Evolutionary conservation across 371 early-diverging fungal genomes (phyloP).

Genomic region (Apophysomyces trapeziformis): DNA sequence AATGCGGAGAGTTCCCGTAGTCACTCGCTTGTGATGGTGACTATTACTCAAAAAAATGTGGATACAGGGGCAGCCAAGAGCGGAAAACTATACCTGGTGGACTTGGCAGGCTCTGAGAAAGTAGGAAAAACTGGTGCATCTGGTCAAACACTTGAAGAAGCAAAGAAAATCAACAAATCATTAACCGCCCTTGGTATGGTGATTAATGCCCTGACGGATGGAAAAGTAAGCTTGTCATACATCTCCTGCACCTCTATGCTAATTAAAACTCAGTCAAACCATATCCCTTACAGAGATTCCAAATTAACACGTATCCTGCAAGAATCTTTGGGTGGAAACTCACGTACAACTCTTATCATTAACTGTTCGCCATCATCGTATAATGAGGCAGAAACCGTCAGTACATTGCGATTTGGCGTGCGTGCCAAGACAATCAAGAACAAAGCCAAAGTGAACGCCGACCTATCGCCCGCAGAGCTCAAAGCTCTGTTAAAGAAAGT

Average conservation of each 20-base stretch:
- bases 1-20: conserved; percentile 92
- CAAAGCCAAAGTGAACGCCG: conserved; percentile 96
- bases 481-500: conserved; percentile 88
- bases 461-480: conserved; percentile 88
- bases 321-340: conserved; percentile 80
- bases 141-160: conserved; percentile 98
- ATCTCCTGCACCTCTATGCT: conserved; percentile 4
- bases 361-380: conserved; percentile 72
- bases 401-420: conserved; percentile 88
- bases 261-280: conserved; percentile 36
- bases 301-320: conserved; percentile 93
- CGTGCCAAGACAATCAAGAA: conserved; percentile 83
- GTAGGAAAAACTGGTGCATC: conserved; percentile 96
- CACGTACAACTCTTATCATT: conserved; percentile 83
- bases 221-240: conserved; percentile 58
- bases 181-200: conserved; percentile 98
- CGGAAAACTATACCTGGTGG: conserved; percentile 82
- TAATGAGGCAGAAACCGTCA: conserved; percentile 80
- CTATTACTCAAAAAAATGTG: conserved; percentile 86
- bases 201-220: conserved; percentile 94
- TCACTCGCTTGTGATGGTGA: conserved; percentile 94
- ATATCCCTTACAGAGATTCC: conserved; percentile 91
- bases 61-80: conserved; percentile 78
- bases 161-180: conserved; percentile 99
- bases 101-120: conserved; percentile 96